Percentiles rank a stretch among this genome's conserved stretches.
Conservation (phyloP, 169 alveolate species). For the Plasmodium inui region DNA sequence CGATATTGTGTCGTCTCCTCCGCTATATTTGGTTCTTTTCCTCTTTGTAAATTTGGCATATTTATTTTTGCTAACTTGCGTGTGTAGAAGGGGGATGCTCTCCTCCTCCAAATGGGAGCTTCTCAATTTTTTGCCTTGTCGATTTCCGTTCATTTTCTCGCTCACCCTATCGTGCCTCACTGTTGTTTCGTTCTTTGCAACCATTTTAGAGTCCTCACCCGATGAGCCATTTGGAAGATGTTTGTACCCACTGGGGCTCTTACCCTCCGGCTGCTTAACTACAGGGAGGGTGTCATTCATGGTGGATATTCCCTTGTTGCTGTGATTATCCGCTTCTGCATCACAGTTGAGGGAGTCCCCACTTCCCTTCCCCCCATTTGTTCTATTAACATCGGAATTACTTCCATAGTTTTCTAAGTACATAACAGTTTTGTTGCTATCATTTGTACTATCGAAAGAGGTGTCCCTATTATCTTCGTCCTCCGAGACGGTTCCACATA, state of each 20-base stretch:
- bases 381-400: conserved; percentile 13
- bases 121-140: conserved; percentile 5
- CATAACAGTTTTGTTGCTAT: conserved; percentile 25
- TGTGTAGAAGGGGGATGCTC: not conserved
- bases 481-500: not conserved
- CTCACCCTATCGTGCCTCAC: not conserved
- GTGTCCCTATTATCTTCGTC: not conserved
- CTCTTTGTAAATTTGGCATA: conserved; percentile 1
- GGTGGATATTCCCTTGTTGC: not conserved
- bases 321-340: not conserved
- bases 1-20: conserved; percentile 19
- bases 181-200: not conserved
- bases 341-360: not conserved
- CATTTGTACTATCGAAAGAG: conserved; percentile 9
- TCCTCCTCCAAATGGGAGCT: not conserved
- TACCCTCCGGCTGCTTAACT: not conserved
- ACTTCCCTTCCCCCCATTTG: not conserved
- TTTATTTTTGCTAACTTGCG: conserved; percentile 11
- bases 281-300: not conserved
- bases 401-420: conserved; percentile 28
- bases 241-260: not conserved
- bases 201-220: not conserved
- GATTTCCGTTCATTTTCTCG: not conserved
- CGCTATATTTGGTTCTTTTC: not conserved
- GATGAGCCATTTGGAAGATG: not conserved